Base-by-base conservation (phyloP, 495 filamentous ascomycete species). In the Sabuloglossum arenarium region DNA sequence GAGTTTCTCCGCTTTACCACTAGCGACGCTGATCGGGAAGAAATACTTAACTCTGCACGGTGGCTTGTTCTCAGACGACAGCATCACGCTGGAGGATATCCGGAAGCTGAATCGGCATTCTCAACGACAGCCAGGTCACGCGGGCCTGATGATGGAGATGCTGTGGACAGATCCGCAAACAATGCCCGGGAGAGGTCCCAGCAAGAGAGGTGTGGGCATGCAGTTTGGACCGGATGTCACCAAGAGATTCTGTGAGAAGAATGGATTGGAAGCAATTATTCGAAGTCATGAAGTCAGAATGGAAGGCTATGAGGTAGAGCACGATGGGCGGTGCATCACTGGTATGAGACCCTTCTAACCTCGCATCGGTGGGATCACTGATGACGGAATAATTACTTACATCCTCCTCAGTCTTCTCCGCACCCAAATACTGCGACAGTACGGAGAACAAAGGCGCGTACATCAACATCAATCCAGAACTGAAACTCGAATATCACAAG, bases 121-220 rank as follows among this genome's bases (percentile, higher is more conserved):
- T 67, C 93, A 97, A 71, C 77, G 86, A 28, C 91, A 99, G 64
- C 91, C 91, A n/a, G 93, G 93, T 24, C 91, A 97, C 66, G 68
- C 81, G 46, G 91, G 91, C 30, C 71, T 99, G 61, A 99, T 99
- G 91, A 97, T 99, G 91, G 91, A 99, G 68, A 99, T 99, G 93
- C 79, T 99, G 21, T 99, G 91, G 91, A 97, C 91, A 0, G 91
- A 99, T 64, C 91, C 91, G 12, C 91, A 97, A 65, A 71, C 80
- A 0, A 72, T 79, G 59, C 85, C 85, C 49, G 91, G 91, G 27
- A 79, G 91, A 54, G 86, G 88, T 9, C 93, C 90, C 23, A 94
- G 86, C 73, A 99, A 99, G 75, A 79, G 91, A 65, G 91, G 91
- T 56, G 89, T 99, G 25, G 91, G 91, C 51, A 75, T 97, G 69